Percentiles rank a stretch among this genome's conserved stretches.
These are phyloP conservation scores for Coemansia guatemalensis DNA, from an alignment of 192 early-diverging fungal genomes.

Conservation along the genomic window DNA sequence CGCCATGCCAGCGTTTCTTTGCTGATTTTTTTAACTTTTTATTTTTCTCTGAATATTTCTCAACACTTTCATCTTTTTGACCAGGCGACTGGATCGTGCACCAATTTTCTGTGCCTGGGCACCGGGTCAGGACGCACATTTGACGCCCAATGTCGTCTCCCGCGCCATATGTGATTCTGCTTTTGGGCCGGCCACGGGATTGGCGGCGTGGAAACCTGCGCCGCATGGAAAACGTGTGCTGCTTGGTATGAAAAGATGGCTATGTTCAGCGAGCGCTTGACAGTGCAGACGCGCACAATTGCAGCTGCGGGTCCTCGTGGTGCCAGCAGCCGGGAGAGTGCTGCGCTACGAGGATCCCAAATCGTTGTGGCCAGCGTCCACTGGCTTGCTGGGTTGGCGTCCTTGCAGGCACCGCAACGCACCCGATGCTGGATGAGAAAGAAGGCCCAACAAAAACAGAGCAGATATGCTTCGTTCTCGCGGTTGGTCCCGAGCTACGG, in stretches of 20 bases:
- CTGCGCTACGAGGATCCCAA: neutral
- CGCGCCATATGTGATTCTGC: neutral
- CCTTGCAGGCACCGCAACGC: neutral
- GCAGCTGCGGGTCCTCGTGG: neutral
- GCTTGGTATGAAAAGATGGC: too few relatives aligned
- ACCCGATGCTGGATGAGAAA: neutral
- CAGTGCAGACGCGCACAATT: neutral
- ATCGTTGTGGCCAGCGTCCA: neutral
- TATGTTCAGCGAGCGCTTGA: neutral
- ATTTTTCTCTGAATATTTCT: neutral
- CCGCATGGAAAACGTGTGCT: neutral
- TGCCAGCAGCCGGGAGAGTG: neutral
- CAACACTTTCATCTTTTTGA: too few relatives aligned
- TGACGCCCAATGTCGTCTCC: neutral
- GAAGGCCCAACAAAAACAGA: neutral
- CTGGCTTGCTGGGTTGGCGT: neutral
- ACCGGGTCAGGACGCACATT: neutral
- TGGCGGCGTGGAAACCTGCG: neutral
- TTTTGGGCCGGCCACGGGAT: neutral
- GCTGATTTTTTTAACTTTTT: slow-evolving; percentile 3
- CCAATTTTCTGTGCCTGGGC: neutral
- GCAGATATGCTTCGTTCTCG: neutral
- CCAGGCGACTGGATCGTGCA: too few relatives aligned
- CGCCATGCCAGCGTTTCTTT: too few relatives aligned
- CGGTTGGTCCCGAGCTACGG: neutral